A percentile compares a stretch with the other conserved stretches of the same genome.
Evolutionary conservation across 371 early-diverging fungal species (phyloP).

Genomic region (Dentiscutata heterogama): DNA sequence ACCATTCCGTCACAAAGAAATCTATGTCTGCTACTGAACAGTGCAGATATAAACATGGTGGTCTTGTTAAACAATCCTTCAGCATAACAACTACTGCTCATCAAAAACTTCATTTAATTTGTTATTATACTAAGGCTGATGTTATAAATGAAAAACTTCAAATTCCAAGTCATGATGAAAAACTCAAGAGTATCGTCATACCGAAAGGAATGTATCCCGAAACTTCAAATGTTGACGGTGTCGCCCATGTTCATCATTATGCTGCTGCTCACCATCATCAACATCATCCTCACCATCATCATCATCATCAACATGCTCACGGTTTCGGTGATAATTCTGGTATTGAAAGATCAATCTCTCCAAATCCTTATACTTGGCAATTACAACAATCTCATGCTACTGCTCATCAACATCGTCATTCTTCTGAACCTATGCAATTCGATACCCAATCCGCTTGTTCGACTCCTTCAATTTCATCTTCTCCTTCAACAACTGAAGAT

Average conservation of each 20-base stretch:
- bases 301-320: conserved; percentile 36
- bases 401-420: conserved; percentile 25
- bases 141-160: conserved; percentile 62
- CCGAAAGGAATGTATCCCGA: conserved; percentile 71
- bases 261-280: conserved; percentile 17
- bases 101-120: conserved; percentile 86
- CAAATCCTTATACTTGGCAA: conserved; percentile 33
- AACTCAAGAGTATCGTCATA: conserved; percentile 57
- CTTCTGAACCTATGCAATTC: conserved; percentile 40
- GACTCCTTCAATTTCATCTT: conserved; percentile 42
- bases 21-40: conserved; percentile 20
- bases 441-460: conserved; percentile 44
- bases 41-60: conserved; percentile 70
- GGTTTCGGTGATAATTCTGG: background rate
- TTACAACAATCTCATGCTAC: conserved; percentile 16
- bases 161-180: conserved; percentile 61
- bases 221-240: conserved; percentile 23
- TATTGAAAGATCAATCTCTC: conserved; percentile 34
- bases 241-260: conserved; percentile 13
- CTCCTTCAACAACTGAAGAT: conserved; percentile 42
- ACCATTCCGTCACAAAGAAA: conserved; percentile 35
- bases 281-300: conserved; percentile 37
- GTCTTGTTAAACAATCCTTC: conserved; percentile 88
- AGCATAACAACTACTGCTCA: conserved; percentile 84
- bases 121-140: conserved; percentile 84